Base-by-base conservation (phyloP, 345 rosid species). In the Mercurialis annua region DNA sequence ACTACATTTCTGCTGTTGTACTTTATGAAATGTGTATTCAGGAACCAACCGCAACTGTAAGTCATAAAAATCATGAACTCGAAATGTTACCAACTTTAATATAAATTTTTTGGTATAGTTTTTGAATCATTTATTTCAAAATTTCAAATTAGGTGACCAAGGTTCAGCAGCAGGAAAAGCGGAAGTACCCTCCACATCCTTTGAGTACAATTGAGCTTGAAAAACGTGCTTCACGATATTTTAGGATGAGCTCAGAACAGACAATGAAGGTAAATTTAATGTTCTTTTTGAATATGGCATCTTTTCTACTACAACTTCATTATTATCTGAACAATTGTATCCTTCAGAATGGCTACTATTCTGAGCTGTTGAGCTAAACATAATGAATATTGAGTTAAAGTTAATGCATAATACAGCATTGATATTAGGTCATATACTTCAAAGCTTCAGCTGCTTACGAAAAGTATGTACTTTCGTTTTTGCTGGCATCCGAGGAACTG, bases 191-290 rank as follows among this genome's bases (percentile, higher is more conserved):
- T 80, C 97, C 97, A 59, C 71, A 87, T 83, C 99, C 99, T 51
- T 81, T 94, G 85, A 94, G 81, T 78, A 94, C 99, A 36, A 86
- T 91, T 81, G 99, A 94, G 76, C 91, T 91, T 82, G 96, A 87
- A 74, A 91, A 91, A 73, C 96, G 97, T 29, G 96, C 99, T 80
- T 94, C 97, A 34, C 84, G 97, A 68, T 91, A 85, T 80, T 93
- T 93, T 73, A 87, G 85, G 49, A 85, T 91, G 86, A 94, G 97
- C 81, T 94, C 99, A 55, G 97, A 94, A 72, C 92, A 84, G 15
- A 91, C 96, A 59, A 94, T 91, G 97, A 94, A 94, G 92, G 99
- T 86, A 46, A 69, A 71, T 56, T 50, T n/a, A n/a, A n/a, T n/a
- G n/a, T n/a, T n/a, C n/a, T n/a, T 46, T 76, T 68, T 59, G 17